Conservation (phyloP, 768 basidiomycete species). For the Rhodotorula diobovata region DNA sequence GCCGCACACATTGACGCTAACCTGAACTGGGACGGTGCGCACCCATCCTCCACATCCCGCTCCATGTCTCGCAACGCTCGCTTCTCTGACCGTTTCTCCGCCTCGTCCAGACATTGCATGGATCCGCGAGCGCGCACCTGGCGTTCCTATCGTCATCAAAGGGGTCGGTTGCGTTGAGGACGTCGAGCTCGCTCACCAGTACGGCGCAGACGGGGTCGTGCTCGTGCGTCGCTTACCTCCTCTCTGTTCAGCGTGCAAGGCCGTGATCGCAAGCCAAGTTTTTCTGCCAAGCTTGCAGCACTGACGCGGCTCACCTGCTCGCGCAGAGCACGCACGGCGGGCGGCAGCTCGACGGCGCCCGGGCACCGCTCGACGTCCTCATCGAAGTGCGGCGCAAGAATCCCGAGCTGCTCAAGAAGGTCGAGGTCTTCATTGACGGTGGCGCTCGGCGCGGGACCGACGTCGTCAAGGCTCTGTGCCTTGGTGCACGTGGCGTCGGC, state of each 20-base stretch:
- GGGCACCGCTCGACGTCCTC: conserved; percentile 65
- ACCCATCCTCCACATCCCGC: accelerated
- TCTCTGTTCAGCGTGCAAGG: not conserved
- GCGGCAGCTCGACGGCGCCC: conserved; percentile 74
- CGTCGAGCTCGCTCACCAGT: conserved; percentile 19
- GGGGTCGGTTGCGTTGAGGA: conserved; percentile 24
- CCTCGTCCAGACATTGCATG: conserved; percentile 12
- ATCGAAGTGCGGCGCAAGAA: conserved; percentile 48
- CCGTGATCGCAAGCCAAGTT: not conserved
- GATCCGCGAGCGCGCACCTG: conserved; percentile 11
- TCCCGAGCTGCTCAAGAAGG: conserved; percentile 48
- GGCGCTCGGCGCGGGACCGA: conserved; percentile 54
- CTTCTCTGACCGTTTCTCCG: not conserved
- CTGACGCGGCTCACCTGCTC: not conserved
- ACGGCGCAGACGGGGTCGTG: conserved; percentile 25
- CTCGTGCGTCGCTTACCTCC: conserved; percentile 1
- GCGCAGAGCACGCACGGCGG: conserved; percentile 45
- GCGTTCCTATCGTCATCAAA: conserved; percentile 26
- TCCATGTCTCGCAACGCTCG: not conserved
- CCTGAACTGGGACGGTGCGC: conserved; percentile 7
- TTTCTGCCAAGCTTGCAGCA: too few relatives aligned
- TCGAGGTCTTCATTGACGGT: conserved; percentile 54
- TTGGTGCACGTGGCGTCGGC: conserved; percentile 77
- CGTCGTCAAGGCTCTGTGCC: conserved; percentile 50
- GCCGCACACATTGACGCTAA: conserved; percentile 15